Evolutionary conservation across 2,329 filamentous ascomycete species (phyloP).

Genomic region (Lithohypha guttulata): DNA sequence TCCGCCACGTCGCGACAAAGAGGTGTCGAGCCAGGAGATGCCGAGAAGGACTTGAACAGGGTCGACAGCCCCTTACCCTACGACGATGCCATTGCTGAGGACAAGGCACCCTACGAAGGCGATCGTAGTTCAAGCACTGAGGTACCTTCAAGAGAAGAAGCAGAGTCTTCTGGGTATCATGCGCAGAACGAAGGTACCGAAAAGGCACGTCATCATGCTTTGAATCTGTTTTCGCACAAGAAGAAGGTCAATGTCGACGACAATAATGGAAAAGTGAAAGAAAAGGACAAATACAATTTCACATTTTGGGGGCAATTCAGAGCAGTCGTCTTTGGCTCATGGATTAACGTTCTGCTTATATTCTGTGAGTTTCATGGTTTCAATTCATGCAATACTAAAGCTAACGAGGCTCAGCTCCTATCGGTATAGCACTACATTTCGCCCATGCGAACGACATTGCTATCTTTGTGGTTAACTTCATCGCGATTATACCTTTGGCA

Average conservation of each 20-base stretch:
- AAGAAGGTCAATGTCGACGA: constrained; percentile 11
- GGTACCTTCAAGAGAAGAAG: neutral
- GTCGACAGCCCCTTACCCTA: neutral
- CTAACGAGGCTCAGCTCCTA: constrained; percentile 11
- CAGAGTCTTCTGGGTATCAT: neutral
- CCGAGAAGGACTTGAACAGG: neutral
- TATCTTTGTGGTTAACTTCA: constrained; percentile 82
- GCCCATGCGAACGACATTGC: constrained; percentile 47
- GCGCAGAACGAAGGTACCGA: neutral
- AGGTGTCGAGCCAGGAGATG: neutral
- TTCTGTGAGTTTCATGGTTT: constrained; percentile 27
- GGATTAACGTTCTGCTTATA: constrained; percentile 74
- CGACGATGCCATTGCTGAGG: neutral
- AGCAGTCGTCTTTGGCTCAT: constrained; percentile 67
- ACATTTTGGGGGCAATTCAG: constrained; percentile 57
- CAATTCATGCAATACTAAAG: no score
- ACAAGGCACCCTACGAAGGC: neutral
- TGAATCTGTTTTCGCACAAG: neutral
- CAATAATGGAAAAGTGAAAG: constrained; percentile 21
- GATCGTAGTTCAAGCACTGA: constrained; percentile 4
- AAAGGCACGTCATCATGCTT: constrained; percentile 2
- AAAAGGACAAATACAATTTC: constrained; percentile 28
- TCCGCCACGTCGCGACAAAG: neutral
- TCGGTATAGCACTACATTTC: constrained; percentile 50
- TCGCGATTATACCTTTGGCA: constrained; percentile 83